phyloP scores from a whole-genome alignment of 2,329 filamentous ascomycete genomes.

The Bipolaris victoriae region DNA sequence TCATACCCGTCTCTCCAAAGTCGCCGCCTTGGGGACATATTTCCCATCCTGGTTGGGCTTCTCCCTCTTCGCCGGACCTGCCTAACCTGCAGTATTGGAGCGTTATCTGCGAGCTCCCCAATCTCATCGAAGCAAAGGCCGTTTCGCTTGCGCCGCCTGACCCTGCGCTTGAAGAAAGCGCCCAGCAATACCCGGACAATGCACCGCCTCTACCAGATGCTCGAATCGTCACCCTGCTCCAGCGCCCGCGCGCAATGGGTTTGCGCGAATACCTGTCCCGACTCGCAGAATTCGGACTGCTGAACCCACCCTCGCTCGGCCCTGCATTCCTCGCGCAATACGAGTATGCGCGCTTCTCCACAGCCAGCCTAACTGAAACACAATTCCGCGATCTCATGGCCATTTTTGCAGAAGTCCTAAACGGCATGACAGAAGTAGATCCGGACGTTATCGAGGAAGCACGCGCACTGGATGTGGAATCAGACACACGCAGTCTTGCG shows the following conservation, averaged over 20 bases:
- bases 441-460: slow-evolving; percentile 58
- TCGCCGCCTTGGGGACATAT: slow-evolving; percentile 79
- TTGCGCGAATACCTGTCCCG: slow-evolving; percentile 79
- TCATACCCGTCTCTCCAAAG: slow-evolving; percentile 50
- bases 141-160: slow-evolving; percentile 78
- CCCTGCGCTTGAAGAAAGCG: slow-evolving; percentile 47
- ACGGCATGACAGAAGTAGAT: slow-evolving; percentile 72
- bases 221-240: slow-evolving; percentile 72
- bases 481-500: slow-evolving; percentile 44
- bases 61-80: slow-evolving; percentile 75
- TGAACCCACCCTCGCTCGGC: slow-evolving; percentile 58
- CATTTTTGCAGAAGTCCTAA: slow-evolving; percentile 79
- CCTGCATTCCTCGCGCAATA: slow-evolving; percentile 74
- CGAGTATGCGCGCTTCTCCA: slow-evolving; percentile 84
- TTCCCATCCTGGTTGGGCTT: slow-evolving; percentile 86
- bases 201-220: slow-evolving; percentile 61
- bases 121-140: slow-evolving; percentile 90
- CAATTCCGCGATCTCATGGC: slow-evolving; percentile 83
- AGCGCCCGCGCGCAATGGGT: slow-evolving; percentile 72
- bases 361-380: slow-evolving; percentile 67
- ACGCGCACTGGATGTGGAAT: slow-evolving; percentile 34
- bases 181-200: slow-evolving; percentile 30
- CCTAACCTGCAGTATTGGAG: slow-evolving; percentile 82
- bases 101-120: slow-evolving; percentile 82
- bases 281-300: slow-evolving; percentile 70